Base-by-base conservation (phyloP, 1,284 basidiomycete species). In the Ustilago curta region DNA sequence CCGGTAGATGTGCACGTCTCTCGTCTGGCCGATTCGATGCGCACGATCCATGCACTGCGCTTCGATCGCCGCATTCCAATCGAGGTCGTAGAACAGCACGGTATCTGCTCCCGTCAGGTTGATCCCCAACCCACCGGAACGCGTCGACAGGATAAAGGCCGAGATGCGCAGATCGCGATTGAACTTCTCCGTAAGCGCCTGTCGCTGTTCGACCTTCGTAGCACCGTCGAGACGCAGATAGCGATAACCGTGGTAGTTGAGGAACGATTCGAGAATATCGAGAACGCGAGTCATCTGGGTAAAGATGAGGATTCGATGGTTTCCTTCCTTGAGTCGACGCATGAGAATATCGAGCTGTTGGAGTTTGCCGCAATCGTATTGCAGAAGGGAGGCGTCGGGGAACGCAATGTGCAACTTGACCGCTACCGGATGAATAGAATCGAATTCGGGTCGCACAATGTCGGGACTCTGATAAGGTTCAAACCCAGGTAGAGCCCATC, bases 31-130 rank as follows among this genome's bases (percentile, higher is more conserved):
- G 77, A 98, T 98, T 8, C 94, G 92, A 81, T 95, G 93, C 0
- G 93, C 93, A 29, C 95, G 90, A 86, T 98, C 95, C 87, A 97
- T 95, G 85, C 95, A 97, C 85, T 98, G 95, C 57, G 91, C 89
- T 84, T 98, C 95, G 91, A 97, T 97, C 74, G 96, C 94, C 0
- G 95, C 95, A 81, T 97, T 97, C 88, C 97, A 98, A 85, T 98
- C 96, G 60, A 93, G 93, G 84, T 98, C 95, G 84, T 97, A 97
- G 86, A 95, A 96, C 56, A 97, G 89, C 75, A 98, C 95, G 0
- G 94, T 97, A 84, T 97, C 94, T 18, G 95, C 95, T n/a, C 95
- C 95, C 9, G 95, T 95, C 62, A 86, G 70, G 51, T 98, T 98
- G 87, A 98, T 97, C 18, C 95, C 96, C 50, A 98, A 92, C 18